Evolutionary conservation across 176 grass and related monocot genomes (phyloP).

Genomic region (Ensete glaucum): DNA sequence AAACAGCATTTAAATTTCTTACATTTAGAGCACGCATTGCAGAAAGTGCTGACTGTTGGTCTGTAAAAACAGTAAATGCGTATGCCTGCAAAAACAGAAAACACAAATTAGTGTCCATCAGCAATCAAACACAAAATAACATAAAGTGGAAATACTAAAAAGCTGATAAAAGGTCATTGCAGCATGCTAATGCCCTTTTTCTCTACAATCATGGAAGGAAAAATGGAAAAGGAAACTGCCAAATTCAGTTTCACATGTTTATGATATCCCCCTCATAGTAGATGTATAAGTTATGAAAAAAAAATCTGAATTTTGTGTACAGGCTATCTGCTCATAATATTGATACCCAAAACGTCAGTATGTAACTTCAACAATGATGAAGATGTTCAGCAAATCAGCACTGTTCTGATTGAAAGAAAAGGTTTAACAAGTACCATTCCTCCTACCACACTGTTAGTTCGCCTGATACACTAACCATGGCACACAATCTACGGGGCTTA

Average conservation of each 20-base stretch:
- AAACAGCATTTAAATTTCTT: slow-evolving; percentile 4
- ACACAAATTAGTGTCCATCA: slow-evolving; percentile 9
- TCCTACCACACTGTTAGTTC: no score
- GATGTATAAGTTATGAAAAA: no score
- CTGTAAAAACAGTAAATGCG: slow-evolving; percentile 73
- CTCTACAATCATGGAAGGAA: background rate
- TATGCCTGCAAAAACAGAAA: slow-evolving; percentile 39
- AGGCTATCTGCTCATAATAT: background rate
- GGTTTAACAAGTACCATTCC: no score
- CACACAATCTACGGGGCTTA: background rate
- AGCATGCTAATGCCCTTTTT: background rate
- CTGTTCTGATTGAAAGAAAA: no score
- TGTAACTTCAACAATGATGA: background rate
- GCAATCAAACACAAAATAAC: background rate
- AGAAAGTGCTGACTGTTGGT: slow-evolving; percentile 66
- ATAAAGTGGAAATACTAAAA: background rate
- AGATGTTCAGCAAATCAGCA: no score
- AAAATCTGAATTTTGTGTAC: no score
- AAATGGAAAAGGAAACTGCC: background rate
- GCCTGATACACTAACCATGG: background rate
- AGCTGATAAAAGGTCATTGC: background rate
- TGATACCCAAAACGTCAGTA: background rate
- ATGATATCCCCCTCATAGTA: no score
- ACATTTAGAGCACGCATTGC: slow-evolving; percentile 76
- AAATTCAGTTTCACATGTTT: background rate